These are phyloP conservation scores for Tolypocladium capitatum DNA, from an alignment of 2,329 filamentous ascomycete genomes.

Conservation along the genomic window DNA sequence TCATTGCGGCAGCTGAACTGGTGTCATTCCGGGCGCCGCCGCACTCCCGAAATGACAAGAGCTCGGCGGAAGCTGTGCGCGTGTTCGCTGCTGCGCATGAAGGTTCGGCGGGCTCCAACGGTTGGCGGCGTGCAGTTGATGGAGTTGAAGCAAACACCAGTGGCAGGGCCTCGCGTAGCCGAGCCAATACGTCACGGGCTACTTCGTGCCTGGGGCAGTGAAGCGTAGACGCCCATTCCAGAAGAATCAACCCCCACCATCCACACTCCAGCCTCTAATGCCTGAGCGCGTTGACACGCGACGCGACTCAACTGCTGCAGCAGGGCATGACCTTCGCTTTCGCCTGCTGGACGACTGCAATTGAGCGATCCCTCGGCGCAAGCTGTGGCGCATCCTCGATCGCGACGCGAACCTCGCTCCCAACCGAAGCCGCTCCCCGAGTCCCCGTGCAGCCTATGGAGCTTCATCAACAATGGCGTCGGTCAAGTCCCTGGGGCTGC, in stretches of 20 bases:
- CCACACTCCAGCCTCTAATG: background rate
- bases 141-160: background rate
- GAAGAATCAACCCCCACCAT: background rate
- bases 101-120: background rate
- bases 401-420: background rate
- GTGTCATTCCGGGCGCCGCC: conserved; percentile 16
- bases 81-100: background rate
- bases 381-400: background rate
- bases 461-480: conserved; percentile 55
- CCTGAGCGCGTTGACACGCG: background rate
- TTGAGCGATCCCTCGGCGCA: background rate
- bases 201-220: background rate
- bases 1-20: conserved; percentile 22
- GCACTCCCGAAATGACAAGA: conserved; percentile 3
- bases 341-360: background rate
- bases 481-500: conserved; percentile 80
- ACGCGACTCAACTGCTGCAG: background rate
- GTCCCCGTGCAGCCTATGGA: conserved; percentile 16
- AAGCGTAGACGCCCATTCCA: background rate
- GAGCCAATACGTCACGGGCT: background rate
- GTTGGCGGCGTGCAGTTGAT: background rate
- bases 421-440: background rate
- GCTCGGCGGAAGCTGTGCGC: conserved; percentile 3
- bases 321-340: background rate
- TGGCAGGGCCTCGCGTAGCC: background rate